phyloP scores from a whole-genome alignment of 2,329 filamentous ascomycete species.

The Alternaria consortialis region DNA sequence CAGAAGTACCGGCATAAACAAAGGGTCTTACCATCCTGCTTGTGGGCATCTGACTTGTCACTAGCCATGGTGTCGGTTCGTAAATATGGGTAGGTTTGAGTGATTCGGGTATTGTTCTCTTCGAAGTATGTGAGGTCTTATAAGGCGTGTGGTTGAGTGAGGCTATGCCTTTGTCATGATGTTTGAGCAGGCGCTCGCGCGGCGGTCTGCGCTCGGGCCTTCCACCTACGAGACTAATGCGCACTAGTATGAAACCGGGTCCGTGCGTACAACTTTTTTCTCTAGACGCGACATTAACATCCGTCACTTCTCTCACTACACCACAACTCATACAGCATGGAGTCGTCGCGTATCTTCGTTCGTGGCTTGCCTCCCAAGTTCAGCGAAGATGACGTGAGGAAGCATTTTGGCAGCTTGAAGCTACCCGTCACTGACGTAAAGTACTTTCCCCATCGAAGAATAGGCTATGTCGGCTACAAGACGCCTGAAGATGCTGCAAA shows the following conservation, averaged over 20 bases:
- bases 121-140: slow-evolving; percentile 9
- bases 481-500: slow-evolving; percentile 78
- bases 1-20: slow-evolving; percentile 18
- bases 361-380: slow-evolving; percentile 83
- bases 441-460: slow-evolving; percentile 86
- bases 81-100: slow-evolving; percentile 1
- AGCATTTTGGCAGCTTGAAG: slow-evolving; percentile 76
- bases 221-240: slow-evolving; percentile 1
- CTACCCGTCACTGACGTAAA: slow-evolving; percentile 89
- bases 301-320: slow-evolving; percentile 1
- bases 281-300: slow-evolving; percentile 16
- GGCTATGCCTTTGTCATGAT: slow-evolving; percentile 27
- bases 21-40: slow-evolving; percentile 59
- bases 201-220: slow-evolving; percentile 15
- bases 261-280: slow-evolving; percentile 21
- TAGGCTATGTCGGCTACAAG: slow-evolving; percentile 96
- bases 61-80: slow-evolving; percentile 46
- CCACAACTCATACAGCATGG: slow-evolving; percentile 56
- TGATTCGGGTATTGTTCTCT: slow-evolving; percentile 2
- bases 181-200: slow-evolving; percentile 24
- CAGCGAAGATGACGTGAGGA: slow-evolving; percentile 83
- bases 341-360: slow-evolving; percentile 79
- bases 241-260: slow-evolving; percentile 16
- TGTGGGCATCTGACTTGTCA: slow-evolving; percentile 71
- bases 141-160: slow-evolving; percentile 14